Base-by-base conservation (phyloP, 163 green algal genomes). In the Smithsoniella earleae region DNA sequence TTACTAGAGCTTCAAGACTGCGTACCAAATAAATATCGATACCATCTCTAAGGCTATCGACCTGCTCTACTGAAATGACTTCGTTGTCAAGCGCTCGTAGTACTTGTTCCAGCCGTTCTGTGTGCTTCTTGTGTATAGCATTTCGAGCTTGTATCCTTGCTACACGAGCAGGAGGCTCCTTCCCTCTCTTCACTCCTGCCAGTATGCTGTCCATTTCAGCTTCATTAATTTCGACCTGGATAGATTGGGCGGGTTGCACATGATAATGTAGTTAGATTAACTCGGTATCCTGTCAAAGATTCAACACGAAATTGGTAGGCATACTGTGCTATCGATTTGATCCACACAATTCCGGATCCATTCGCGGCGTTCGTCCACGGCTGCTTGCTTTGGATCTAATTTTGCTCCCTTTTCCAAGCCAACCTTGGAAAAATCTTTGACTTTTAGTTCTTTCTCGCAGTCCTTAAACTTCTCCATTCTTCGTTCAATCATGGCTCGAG, bases 361-460 rank as follows among this genome's bases (percentile, higher is more conserved):
- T 13, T 69, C 58, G 8, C 58, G 6, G 22, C 58, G 6, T 69
- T 69, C 58, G 5, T 69, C 58, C 8, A 34, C 43, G 4, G 58
- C 58, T 22, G 34, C 58, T 36, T 69, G 58, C 58, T 69, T 69
- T 38, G 58, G 58, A 69, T 69, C 58, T n/a, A 69, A 31, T 33
- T 69, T 69, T 4, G 31, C 34, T n/a, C 58, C 58, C 20, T 69
- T 69, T 33, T 69, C 58, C 10, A 69, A 34, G 5, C 58, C 58
- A 34, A 69, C 58, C 58, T 69, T 69, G 20, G 58, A 69, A 1
- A 69, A 69, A 31, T 69, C 58, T 34, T 69, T 69, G 8, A 69
- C 58, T 13, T 69, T 69, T 16, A 69, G 31, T 25, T 69, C 58
- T 33, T 69, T 69, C 34, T 69, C 58, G 25, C 58, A 69, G 30